A percentile compares a stretch with the other conserved stretches of the same genome.
Evolutionary conservation across 768 basidiomycete genomes (phyloP).

Genomic region (Kondoa subrosea): DNA sequence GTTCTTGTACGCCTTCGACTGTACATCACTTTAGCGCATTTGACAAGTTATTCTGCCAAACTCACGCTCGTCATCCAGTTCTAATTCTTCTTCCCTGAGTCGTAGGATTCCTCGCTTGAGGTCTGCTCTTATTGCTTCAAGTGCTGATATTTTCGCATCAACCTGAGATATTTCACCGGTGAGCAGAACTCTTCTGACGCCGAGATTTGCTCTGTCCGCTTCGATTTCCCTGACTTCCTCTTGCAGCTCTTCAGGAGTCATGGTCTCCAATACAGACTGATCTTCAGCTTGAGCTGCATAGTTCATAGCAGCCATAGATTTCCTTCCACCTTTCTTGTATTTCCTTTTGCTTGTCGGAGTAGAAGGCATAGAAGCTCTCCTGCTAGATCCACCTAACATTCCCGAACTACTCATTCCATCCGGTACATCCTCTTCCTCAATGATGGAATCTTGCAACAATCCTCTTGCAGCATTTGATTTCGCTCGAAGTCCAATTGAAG

Average conservation of each 20-base stretch:
- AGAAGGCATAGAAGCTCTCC: slow-evolving; percentile 8
- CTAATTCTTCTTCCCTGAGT: slow-evolving; percentile 85
- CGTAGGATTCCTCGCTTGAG: slow-evolving; percentile 67
- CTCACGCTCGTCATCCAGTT: slow-evolving; percentile 88
- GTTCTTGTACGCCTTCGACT: slow-evolving; percentile 83
- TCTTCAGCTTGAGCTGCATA: slow-evolving; percentile 46
- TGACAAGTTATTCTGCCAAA: slow-evolving; percentile 18
- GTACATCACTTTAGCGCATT: slow-evolving; percentile 2
- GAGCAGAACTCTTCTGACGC: slow-evolving; percentile 66
- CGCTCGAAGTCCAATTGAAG: background rate
- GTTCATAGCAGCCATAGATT: slow-evolving; percentile 45
- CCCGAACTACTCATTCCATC: slow-evolving; percentile 29
- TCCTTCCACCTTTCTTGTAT: background rate
- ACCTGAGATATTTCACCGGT: slow-evolving; percentile 77
- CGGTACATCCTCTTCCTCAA: slow-evolving; percentile 27
- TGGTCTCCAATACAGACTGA: slow-evolving; percentile 48
- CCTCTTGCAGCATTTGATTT: background rate
- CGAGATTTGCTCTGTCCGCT: slow-evolving; percentile 79
- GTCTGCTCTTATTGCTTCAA: slow-evolving; percentile 62
- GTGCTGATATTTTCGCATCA: slow-evolving; percentile 66
- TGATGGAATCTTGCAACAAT: slow-evolving; percentile 28
- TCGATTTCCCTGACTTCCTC: slow-evolving; percentile 71
- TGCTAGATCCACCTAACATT: background rate
- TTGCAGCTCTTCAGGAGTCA: slow-evolving; percentile 68
- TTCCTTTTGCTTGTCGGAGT: background rate